Base-by-base conservation (phyloP, 306 rosid genomes). In the Mimosa pudica region DNA sequence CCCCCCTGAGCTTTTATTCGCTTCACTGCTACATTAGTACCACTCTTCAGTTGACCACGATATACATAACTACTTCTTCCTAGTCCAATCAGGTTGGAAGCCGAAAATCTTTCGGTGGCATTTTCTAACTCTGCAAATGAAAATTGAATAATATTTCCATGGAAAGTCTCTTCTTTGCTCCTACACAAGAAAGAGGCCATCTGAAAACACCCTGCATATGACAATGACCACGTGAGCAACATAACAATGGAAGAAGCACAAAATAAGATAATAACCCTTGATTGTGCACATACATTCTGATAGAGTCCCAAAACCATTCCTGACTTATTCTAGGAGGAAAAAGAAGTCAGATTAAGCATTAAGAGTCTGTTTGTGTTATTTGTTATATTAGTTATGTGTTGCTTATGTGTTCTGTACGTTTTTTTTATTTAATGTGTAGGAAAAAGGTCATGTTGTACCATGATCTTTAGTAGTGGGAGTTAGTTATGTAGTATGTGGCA, bases 21-120 rank as follows among this genome's bases (percentile, higher is more conserved):
- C 89, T 95, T 95, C 54, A 95, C 88, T 2, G 99, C 99, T 81
- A 90, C 96, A 57, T 78, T 80, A 74, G 84, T 86, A 7, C 98
- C 93, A 46, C 87, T 88, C 83, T 83, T 91, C 38, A 95, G 82
- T 80, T 33, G 79, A 78, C 98, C 99, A 66, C 88, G 91, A 86
- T 93, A 93, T 52, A 95, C 99, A 84, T 86, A 90, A 78, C 99
- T 95, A 80, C 96, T 91, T 84, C 98, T 96, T 51, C 99, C 99
- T 46, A 82, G 86, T 82, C 98, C 99, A 74, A 89, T 88, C 73
- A 95, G 90, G 79, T 90, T 92, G 83, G 98, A 87, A 77, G 89
- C 57, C 73, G 93, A 90, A 84, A 93, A 95, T 30, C 76, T 93
- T 55, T 87, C 83, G 46, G 99, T 93, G 70, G 98, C 97, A 80